These are phyloP conservation scores for Leccinum rimulosum DNA, from an alignment of 768 basidiomycete species.

Conservation along the genomic window DNA sequence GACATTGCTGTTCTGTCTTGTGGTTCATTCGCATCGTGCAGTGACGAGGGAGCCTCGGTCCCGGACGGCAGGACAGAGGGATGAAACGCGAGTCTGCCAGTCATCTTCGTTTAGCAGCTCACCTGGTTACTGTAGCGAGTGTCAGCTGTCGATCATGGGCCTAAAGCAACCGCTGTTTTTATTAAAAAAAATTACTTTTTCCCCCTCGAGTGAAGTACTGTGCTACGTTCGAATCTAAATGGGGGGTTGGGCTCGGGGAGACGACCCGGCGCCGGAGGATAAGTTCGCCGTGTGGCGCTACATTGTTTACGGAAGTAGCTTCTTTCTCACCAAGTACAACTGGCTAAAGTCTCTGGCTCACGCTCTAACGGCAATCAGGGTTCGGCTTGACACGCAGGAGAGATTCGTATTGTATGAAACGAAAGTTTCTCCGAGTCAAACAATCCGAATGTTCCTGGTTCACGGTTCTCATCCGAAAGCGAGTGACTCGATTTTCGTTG, in stretches of 20 bases:
- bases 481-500: background rate
- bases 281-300: slow-evolving; percentile 22
- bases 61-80: slow-evolving; percentile 7
- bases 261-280: too few species aligned
- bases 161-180: background rate
- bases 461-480: background rate
- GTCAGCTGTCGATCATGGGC: slow-evolving; percentile 9
- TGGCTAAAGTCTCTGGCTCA: slow-evolving; percentile 4
- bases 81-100: background rate
- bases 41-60: background rate
- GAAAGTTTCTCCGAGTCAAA: background rate
- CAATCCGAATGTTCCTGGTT: background rate
- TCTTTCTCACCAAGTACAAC: slow-evolving; percentile 1
- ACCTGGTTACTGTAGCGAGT: background rate
- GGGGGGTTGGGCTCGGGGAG: background rate
- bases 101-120: slow-evolving; percentile 5
- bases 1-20: background rate
- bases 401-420: background rate
- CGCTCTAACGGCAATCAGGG: slow-evolving; percentile 17
- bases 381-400: background rate
- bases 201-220: background rate
- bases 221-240: background rate
- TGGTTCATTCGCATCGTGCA: background rate
- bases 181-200: background rate
- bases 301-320: slow-evolving; percentile 13